Evolutionary conservation across 129 eudicot genomes (phyloP), one percentile per base, ranked within the genome.

Genomic region (Artemisia tridentata): DNA sequence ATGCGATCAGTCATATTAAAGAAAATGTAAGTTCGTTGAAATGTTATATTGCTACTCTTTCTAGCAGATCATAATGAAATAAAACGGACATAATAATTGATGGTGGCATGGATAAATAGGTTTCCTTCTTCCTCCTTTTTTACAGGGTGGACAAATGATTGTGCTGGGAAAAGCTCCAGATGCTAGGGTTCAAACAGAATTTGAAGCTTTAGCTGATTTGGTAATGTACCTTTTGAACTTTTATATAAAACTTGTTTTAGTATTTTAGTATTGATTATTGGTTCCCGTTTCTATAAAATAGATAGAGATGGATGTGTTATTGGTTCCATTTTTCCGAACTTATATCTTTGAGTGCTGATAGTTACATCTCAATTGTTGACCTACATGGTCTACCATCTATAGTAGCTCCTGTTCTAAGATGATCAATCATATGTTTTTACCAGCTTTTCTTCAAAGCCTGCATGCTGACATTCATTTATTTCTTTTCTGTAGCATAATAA

Each of bases 131-230:
- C 66, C 29, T 52, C 21, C 45, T 7, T 14, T 60, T 31, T 52
- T 49, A 17, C 50, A 88, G 95, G 95, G 95, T 63, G 95, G 95
- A 69, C 95, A 88, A 75, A 77, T 88, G 84, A 68, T 88, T 68
- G 75, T 84, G 20, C 74, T 88, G 53, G 95, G 95, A 43, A 88
- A 77, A 82, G 95, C 95, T 72, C 80, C 89, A 49, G 89, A 78
- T 84, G 69, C 71, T 74, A 85, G 83, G 63, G 80, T 88, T 64
- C 84, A 80, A 73, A 54, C 68, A 68, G 95, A 84, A 59, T 88
- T 88, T 48, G 81, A 88, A 82, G 80, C 69, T 69, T 80, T 82
- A 57, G 88, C 88, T 18, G 34, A 81, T 56, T 53, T 78, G 91
- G 95, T 85, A 80, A 82, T 64, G 6, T 48, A 13, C 62, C 49